These are phyloP conservation scores for Atkinsonella hypoxylon DNA, from an alignment of 2,329 filamentous ascomycete genomes.

Conservation along the genomic window DNA sequence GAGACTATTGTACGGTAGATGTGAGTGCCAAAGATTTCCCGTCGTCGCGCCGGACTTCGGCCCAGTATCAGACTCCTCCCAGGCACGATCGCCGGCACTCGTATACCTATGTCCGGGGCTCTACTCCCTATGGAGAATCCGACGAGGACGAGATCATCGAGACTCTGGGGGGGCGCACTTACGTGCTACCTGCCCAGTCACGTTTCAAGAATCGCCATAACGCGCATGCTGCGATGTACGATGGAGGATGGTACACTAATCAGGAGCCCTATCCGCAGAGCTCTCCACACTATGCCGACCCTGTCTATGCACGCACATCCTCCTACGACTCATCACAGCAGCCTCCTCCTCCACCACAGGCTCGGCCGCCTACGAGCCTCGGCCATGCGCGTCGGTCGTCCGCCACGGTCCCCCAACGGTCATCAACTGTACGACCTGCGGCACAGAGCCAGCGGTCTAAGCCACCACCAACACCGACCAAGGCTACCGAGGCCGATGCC, in stretches of 20 bases:
- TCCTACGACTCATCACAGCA: slow-evolving; percentile 33
- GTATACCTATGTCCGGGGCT: slow-evolving; percentile 46
- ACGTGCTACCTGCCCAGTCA: slow-evolving; percentile 38
- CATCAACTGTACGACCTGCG: slow-evolving; percentile 38
- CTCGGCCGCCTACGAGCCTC: slow-evolving; percentile 29
- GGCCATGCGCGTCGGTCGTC: slow-evolving; percentile 35
- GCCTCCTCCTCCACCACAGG: slow-evolving; percentile 14
- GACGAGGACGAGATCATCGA: slow-evolving; percentile 52
- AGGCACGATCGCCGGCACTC: slow-evolving; percentile 44
- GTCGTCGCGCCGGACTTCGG: slow-evolving; percentile 28
- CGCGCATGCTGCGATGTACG: slow-evolving; percentile 28
- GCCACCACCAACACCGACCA: slow-evolving; percentile 24
- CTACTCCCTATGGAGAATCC: slow-evolving; percentile 48
- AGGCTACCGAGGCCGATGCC: slow-evolving; percentile 49
- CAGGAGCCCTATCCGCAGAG: slow-evolving; percentile 43
- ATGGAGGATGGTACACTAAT: slow-evolving; percentile 48
- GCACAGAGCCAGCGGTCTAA: slow-evolving; percentile 15
- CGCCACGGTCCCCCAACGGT: slow-evolving; percentile 37
- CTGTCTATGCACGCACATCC: slow-evolving; percentile 22
- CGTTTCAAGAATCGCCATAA: slow-evolving; percentile 23
- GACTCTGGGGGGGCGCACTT: slow-evolving; percentile 34
- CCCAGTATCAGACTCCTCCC: slow-evolving; percentile 19
- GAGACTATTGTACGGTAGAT: slow-evolving; percentile 53
- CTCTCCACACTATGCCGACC: slow-evolving; percentile 24
- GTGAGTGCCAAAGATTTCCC: slow-evolving; percentile 47